These are phyloP conservation scores for Ceratocystis variospora DNA, from an alignment of 2,329 filamentous ascomycete genomes.

Conservation along the genomic window DNA sequence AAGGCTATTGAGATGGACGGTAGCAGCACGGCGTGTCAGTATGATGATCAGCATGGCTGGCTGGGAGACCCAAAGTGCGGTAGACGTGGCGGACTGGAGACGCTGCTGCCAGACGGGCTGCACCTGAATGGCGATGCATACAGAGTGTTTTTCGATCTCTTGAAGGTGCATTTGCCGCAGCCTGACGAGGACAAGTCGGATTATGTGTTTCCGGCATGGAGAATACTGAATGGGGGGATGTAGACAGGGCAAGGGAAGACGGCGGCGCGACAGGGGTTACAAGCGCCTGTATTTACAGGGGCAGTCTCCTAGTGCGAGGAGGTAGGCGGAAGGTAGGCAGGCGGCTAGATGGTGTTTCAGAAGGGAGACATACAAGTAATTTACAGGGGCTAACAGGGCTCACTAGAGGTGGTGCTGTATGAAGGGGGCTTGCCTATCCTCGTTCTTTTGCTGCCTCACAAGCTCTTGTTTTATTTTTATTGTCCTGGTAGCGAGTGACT, in stretches of 20 bases:
- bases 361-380: neutral
- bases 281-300: neutral
- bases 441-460: too few relatives aligned
- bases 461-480: too few relatives aligned
- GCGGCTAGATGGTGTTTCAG: neutral
- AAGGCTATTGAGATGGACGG: slow-evolving; percentile 43
- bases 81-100: slow-evolving; percentile 36
- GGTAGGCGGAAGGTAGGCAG: neutral
- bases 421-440: neutral
- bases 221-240: slow-evolving; percentile 18
- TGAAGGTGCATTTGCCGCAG: slow-evolving; percentile 36
- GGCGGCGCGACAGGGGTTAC: neutral
- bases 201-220: slow-evolving; percentile 39
- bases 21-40: slow-evolving; percentile 16
- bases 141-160: slow-evolving; percentile 36
- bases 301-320: neutral
- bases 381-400: neutral
- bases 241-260: neutral
- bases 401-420: too few relatives aligned
- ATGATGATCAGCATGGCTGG: slow-evolving; percentile 39
- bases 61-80: slow-evolving; percentile 39
- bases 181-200: slow-evolving; percentile 29
- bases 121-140: slow-evolving; percentile 44
- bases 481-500: neutral
- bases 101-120: slow-evolving; percentile 43